Percentiles rank a stretch among this genome's conserved stretches.
phyloP scores from a whole-genome alignment of 352 stramenopile genomes.

The Thalassiosira livingstoniorum region DNA sequence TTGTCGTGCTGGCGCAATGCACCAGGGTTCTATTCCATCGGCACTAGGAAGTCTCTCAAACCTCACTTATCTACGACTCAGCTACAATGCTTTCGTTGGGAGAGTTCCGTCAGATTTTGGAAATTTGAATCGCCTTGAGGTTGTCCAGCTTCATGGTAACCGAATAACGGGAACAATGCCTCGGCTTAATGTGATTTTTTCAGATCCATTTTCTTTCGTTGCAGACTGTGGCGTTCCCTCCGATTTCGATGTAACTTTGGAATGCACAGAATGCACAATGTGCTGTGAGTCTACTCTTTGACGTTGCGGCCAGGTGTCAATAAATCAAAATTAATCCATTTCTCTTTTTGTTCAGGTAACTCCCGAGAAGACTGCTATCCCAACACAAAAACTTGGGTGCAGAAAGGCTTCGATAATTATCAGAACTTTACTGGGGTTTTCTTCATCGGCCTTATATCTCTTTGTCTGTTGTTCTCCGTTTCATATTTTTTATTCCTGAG shows the following conservation, averaged over 20 bases:
- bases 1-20: too few relatives aligned
- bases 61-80: constrained; percentile 38
- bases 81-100: constrained; percentile 53
- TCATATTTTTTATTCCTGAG: too few relatives aligned
- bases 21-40: constrained; percentile 46
- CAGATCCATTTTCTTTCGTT: constrained; percentile 28
- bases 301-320: too few relatives aligned
- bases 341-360: too few relatives aligned
- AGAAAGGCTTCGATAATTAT: too few relatives aligned
- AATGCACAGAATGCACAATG: constrained; percentile 47
- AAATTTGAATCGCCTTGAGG: constrained; percentile 30
- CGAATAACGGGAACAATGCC: constrained; percentile 30
- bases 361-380: too few relatives aligned
- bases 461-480: too few relatives aligned
- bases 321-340: too few relatives aligned
- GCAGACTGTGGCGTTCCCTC: constrained; percentile 53
- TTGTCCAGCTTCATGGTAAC: constrained; percentile 53
- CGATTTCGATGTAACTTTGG: constrained; percentile 35
- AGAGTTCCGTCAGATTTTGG: constrained; percentile 11
- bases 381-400: too few relatives aligned
- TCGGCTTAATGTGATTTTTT: background rate
- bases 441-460: too few relatives aligned
- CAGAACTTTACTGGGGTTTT: too few relatives aligned
- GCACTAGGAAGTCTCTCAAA: constrained; percentile 31
- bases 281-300: constrained; percentile 59